Base-by-base conservation (phyloP, 1,284 basidiomycete genomes). In the Cutaneotrichosporon sp. region DNA sequence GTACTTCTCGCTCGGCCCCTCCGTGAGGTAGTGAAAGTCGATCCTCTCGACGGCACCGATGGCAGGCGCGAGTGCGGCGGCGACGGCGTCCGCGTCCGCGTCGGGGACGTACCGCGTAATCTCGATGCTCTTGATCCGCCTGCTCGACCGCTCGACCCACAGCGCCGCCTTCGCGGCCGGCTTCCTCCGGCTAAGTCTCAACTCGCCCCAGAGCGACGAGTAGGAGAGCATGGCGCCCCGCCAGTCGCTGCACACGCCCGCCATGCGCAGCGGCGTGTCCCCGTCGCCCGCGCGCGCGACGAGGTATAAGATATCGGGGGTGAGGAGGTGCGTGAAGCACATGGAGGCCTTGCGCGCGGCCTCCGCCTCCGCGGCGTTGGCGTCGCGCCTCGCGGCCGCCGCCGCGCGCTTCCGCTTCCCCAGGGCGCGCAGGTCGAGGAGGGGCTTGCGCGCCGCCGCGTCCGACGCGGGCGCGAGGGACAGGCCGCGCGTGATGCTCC, bases 171-270 rank as follows among this genome's bases (percentile, higher is more conserved):
- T 72, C 18, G 62, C 58, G 1, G 66, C 45, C 0, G 69, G 67
- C 10, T 65, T 60, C 27, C 64, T 69, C 42, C 49, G 51, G 2
- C 66, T 61, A 3, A 77, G 56, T 0, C 65, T 64, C 4, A 77
- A 31, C 0, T 50, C 63, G 20, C 42, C 45, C 74, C 74, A 77
- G 1, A 74, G 50, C 14, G 59, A 55, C 1, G 50, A 36, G 22
- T 68, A 66, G 18, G 42, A 31, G 16, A 67, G 27, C 25, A 73
- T 38, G 5, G 63, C 59, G 1, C 38, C 34, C 27, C 74, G 66
- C 76, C 76, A 77, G 10, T 55, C 25, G 53, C 29, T 18, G 49
- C 73, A 72, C 22, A 73, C 72, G 6, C 65, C 66, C 2, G 65
- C 63, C 70, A 77, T 72, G 43, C 67, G 62, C n/a, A 69, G 31